Evolutionary conservation across 768 basidiomycete genomes (phyloP).

Genomic region (Dentipellis sp.): DNA sequence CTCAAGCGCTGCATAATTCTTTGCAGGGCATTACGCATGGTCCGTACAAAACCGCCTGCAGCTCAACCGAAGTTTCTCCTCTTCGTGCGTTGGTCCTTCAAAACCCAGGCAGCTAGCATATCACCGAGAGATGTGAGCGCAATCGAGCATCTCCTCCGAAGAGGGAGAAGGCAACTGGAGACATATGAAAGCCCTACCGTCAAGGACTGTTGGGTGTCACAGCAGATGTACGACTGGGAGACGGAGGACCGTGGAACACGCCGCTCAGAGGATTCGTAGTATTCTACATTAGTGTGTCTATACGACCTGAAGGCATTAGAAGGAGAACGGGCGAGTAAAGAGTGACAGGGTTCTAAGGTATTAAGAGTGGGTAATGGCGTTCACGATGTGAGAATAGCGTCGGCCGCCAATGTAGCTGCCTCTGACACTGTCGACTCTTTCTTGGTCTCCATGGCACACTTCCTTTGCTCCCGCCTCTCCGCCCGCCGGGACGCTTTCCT

Average conservation of each 20-base stretch:
- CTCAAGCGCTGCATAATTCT: not conserved
- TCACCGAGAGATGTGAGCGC: conserved; percentile 58
- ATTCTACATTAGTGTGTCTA: too few species aligned
- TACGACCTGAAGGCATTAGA: too few species aligned
- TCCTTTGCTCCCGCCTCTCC: not conserved
- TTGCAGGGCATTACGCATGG: conserved; percentile 67
- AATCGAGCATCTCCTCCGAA: conserved; percentile 71
- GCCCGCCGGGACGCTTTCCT: not conserved
- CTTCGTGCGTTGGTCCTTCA: conserved; percentile 63
- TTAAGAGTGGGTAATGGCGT: not conserved
- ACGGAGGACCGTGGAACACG: conserved; percentile 14
- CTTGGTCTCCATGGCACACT: not conserved
- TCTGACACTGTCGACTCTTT: not conserved
- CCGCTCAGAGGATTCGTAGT: too few species aligned
- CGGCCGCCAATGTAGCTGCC: not conserved
- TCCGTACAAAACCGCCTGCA: conserved; percentile 50
- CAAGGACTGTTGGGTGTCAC: conserved; percentile 67
- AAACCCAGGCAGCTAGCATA: conserved; percentile 46
- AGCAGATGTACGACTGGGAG: conserved; percentile 63
- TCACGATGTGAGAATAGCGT: not conserved
- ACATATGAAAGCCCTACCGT: conserved; percentile 58
- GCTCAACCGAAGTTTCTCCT: conserved; percentile 59
- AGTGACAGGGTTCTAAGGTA: too few species aligned
- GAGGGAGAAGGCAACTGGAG: conserved; percentile 58
- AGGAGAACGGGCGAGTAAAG: too few species aligned